Base-by-base conservation (phyloP, 768 basidiomycete genomes). In the Chlorophyllum brunneum region DNA sequence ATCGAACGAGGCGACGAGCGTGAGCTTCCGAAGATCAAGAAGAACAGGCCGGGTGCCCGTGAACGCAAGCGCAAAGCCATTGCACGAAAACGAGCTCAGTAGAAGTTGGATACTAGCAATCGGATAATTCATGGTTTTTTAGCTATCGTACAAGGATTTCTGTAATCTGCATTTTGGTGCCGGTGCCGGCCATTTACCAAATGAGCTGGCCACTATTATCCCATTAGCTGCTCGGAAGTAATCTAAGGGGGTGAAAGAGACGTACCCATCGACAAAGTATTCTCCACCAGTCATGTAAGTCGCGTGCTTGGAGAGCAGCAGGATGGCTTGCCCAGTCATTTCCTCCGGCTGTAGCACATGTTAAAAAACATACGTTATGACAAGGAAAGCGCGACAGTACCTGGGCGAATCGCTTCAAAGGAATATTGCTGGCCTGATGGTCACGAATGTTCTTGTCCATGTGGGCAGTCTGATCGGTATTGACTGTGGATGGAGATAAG, bases 201-300 rank as follows among this genome's bases (percentile, higher is more conserved):
- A 63, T 54, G 23, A 68, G 64, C 43, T 67, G 64, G 0, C 54
- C 54, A 34, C 54, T 54, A 13, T 27, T 5, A 10, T 23, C 5
- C 3, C 15, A 13, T 38, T 30, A 47, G 23, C 20, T 6, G 24
- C 10, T 24, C 3, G 31, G 5, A 23, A n/a, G 3, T 13, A 29
- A 26, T 49, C 27, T 13, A 5, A 24, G 23, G 3, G 9, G 7
- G 1, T 33, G 0, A 20, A 4, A 26, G 23, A 22, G 13, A 65
- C 79, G 9, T 50, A 81, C 80, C 80, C 80, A 48, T 82, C 80
- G 7, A 82, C 63, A 48, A 79, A 72, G 51, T 80, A 77, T 54
- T 82, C 81, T 0, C 72, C 72, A 6, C 80, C 81, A 3, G 80
- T 82, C 79, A 80, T 80, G 58, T 82, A 83, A 39, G 71, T 72